phyloP scores from a whole-genome alignment of 371 early-diverging fungal species.

The Syncephalastrum racemosum region DNA sequence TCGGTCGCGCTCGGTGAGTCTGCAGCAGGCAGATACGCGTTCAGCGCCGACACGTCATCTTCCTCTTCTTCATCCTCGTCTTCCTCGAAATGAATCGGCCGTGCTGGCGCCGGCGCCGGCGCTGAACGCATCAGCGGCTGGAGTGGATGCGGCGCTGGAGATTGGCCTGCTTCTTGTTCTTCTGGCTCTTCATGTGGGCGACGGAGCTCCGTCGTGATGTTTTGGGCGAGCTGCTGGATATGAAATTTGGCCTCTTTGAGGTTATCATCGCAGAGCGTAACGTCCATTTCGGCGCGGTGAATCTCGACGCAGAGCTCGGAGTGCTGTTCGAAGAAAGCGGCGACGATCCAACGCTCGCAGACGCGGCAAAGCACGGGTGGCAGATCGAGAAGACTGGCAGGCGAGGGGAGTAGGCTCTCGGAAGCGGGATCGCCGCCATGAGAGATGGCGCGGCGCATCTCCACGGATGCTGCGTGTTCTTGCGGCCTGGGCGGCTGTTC shows the following conservation, averaged over 20 bases:
- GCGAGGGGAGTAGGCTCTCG: conserved; percentile 12
- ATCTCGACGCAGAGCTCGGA: conserved; percentile 72
- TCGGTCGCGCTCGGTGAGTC: conserved; percentile 14
- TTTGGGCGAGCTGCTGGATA: conserved; percentile 36
- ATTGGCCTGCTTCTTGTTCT: not conserved
- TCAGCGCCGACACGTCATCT: conserved; percentile 2
- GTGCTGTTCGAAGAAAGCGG: conserved; percentile 78
- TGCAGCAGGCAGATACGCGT: conserved; percentile 9
- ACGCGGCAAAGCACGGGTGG: conserved; percentile 72
- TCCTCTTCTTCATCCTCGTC: conserved; percentile 11
- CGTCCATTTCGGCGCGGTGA: conserved; percentile 78
- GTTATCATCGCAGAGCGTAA: conserved; percentile 69
- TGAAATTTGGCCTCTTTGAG: conserved; percentile 63
- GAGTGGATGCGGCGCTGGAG: not conserved
- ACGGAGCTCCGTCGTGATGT: not conserved
- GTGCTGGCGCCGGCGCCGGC: no score
- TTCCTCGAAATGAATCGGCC: not conserved
- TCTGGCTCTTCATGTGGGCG: not conserved
- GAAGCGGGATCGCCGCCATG: conserved; percentile 23
- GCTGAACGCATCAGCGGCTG: not conserved
- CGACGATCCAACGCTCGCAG: conserved; percentile 77
- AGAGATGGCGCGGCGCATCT: conserved; percentile 14
- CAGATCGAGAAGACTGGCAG: conserved; percentile 18
- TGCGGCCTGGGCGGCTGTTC: not conserved
- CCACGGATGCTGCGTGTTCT: no score